Evolutionary conservation across 768 basidiomycete genomes (phyloP).

Genomic region (Kwoniella botswanensis): DNA sequence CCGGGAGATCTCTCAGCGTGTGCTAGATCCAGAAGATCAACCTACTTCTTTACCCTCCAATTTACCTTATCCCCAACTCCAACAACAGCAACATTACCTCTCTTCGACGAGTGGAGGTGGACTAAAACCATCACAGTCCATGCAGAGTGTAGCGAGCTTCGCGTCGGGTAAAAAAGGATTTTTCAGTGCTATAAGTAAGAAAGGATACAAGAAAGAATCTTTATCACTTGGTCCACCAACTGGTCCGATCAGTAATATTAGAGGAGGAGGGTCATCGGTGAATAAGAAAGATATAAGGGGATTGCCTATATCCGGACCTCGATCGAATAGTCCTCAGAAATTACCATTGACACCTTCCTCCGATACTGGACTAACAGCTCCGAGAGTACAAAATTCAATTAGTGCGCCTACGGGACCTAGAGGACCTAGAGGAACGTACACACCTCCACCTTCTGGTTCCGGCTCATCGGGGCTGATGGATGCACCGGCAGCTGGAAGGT

Average conservation of each 20-base stretch:
- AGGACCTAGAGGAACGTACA: slow-evolving; percentile 39
- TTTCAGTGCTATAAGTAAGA: slow-evolving; percentile 39
- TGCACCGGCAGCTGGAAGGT: slow-evolving; percentile 14
- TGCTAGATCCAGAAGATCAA: slow-evolving; percentile 48
- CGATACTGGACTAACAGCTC: neutral
- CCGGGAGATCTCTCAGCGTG: slow-evolving; percentile 47
- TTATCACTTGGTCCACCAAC: slow-evolving; percentile 33
- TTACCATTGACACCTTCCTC: slow-evolving; percentile 1
- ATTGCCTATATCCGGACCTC: slow-evolving; percentile 45
- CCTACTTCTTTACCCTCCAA: slow-evolving; percentile 46
- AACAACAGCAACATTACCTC: slow-evolving; percentile 28
- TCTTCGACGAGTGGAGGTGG: slow-evolving; percentile 20
- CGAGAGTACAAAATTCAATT: slow-evolving; percentile 22
- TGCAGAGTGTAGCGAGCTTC: slow-evolving; percentile 43
- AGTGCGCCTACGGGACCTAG: slow-evolving; percentile 39
- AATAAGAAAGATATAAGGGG: slow-evolving; percentile 50
- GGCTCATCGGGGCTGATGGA: neutral
- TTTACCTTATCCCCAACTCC: slow-evolving; percentile 53
- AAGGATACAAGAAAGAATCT: slow-evolving; percentile 39
- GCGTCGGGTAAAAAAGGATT: slow-evolving; percentile 39
- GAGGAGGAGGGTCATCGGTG: slow-evolving; percentile 4
- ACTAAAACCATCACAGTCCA: slow-evolving; percentile 41
- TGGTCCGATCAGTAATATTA: neutral
- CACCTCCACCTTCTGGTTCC: slow-evolving; percentile 25
- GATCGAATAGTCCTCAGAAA: slow-evolving; percentile 16